Conservation (phyloP, 305 asterid species). For the Ilex paraguariensis region DNA sequence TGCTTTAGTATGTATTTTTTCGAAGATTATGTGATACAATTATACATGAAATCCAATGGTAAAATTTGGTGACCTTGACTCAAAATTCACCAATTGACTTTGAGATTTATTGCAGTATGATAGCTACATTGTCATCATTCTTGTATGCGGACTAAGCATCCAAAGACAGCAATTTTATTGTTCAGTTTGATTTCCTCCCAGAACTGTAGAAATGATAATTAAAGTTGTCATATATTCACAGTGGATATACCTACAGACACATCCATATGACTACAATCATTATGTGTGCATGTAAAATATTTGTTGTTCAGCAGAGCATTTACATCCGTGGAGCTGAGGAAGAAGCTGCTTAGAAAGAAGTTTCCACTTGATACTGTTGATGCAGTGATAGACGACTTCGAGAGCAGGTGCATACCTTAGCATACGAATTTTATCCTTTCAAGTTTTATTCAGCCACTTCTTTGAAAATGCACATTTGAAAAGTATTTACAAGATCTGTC, state of each 20-base stretch:
- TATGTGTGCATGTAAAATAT: not conserved
- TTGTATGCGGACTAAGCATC: not conserved
- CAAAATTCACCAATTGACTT: no score
- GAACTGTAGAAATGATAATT: not conserved
- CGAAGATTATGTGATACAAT: no score
- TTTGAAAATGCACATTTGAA: no score
- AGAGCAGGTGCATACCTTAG: constrained; percentile 47
- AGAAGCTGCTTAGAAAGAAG: constrained; percentile 61
- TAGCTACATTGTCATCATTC: no score
- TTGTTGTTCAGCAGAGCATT: constrained; percentile 53
- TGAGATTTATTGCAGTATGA: not conserved
- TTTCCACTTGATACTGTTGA: constrained; percentile 45
- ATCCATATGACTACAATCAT: no score
- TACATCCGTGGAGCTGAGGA: constrained; percentile 72
- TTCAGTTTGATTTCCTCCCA: not conserved
- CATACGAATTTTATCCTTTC: constrained; percentile 2
- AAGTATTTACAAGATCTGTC: no score
- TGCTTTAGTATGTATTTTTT: no score
- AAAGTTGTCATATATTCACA: not conserved
- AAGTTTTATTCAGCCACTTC: not conserved
- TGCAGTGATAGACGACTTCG: constrained; percentile 59
- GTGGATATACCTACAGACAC: not conserved
- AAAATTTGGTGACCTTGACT: no score
- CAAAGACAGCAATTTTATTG: not conserved
- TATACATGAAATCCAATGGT: no score